Evolutionary conservation across 768 basidiomycete species (phyloP).

Genomic region (Phaeotremella fagi): DNA sequence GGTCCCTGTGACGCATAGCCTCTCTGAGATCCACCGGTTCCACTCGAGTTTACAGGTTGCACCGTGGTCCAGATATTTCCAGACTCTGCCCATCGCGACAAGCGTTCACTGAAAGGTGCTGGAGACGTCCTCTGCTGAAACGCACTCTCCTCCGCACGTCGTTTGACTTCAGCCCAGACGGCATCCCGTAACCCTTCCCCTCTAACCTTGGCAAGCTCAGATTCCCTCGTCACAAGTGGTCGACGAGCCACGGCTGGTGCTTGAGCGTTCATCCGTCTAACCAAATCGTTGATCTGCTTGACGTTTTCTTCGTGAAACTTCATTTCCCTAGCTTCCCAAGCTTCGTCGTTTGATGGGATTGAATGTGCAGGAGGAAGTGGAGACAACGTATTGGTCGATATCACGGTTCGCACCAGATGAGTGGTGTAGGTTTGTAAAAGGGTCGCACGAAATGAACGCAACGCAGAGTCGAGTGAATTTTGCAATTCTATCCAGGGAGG

Average conservation of each 20-base stretch:
- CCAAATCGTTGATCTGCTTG: conserved; percentile 66
- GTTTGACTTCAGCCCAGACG: conserved; percentile 33
- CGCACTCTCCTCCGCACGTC: conserved; percentile 22
- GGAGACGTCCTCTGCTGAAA: neutral
- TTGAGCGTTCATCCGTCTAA: conserved; percentile 72
- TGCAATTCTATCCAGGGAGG: conserved; percentile 86
- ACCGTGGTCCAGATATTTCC: conserved; percentile 36
- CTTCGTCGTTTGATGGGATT: conserved; percentile 52
- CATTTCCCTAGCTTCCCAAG: conserved; percentile 66
- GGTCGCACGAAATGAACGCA: conserved; percentile 61
- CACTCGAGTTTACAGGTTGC: conserved; percentile 9
- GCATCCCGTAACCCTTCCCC: conserved; percentile 20
- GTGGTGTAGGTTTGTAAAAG: conserved; percentile 69
- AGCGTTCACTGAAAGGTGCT: conserved; percentile 17
- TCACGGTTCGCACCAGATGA: conserved; percentile 60
- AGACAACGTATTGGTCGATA: conserved; percentile 46
- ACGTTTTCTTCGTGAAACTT: conserved; percentile 66
- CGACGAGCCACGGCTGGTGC: conserved; percentile 75
- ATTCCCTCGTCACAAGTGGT: conserved; percentile 56
- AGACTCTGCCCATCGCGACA: conserved; percentile 18
- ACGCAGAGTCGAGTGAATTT: conserved; percentile 64
- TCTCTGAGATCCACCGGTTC: neutral
- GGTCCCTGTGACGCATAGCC: too few relatives aligned
- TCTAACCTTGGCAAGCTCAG: conserved; percentile 53
- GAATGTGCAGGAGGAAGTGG: conserved; percentile 47